Evolutionary conservation across 108 stramenopile genomes (phyloP), one percentile per base, ranked within the genome.

Genomic region (Fragilaria radians): DNA sequence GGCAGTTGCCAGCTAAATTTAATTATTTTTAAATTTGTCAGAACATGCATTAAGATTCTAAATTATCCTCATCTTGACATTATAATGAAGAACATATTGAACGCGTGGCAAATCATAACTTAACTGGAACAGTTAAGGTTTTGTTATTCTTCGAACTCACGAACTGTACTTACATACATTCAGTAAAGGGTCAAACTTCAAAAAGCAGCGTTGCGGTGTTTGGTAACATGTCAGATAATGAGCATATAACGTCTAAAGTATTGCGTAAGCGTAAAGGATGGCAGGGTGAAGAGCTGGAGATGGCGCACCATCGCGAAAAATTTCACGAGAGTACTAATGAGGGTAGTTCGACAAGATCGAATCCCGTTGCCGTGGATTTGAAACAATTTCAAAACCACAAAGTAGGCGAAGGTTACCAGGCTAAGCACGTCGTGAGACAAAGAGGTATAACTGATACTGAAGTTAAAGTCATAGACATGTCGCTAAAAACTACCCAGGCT

Each of bases 371-470:
- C n/a, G 85, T 88, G 4, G 85, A 92, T 62, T 36, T 86, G 22
- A 52, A 59, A 9, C 90, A 92, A 54, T 92, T 92, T 60, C 83
- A 73, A 57, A 92, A 92, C 57, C 58, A 55, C 30, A 74, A 78
- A 64, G 90, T 92, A 0, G 90, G 90, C 0, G 70, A 69, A 59
- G 90, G 90, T 30, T 92, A 92, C 58, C 85, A 92, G 74, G 90
- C 90, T 4, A 74, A 70, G 52, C 80, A 84, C 74, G 90, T 92
- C 0, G 69, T 92, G 18, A 72, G 90, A 24, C 90, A 92, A 60
- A 69, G 46, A 59, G 58, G 63, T 21, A n/a, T 24, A 11, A 23
- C 32, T 26, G 47, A 42, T n/a, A 11, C 36, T 42, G 7, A 33
- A 9, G 25, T 54, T 9, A 52, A 50, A 25, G 46, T 78, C 14